A percentile compares a stretch with the other conserved stretches of the same genome.
Evolutionary conservation across 2,329 filamentous ascomycete species (phyloP).

Genomic region (Verticillium nubilum): DNA sequence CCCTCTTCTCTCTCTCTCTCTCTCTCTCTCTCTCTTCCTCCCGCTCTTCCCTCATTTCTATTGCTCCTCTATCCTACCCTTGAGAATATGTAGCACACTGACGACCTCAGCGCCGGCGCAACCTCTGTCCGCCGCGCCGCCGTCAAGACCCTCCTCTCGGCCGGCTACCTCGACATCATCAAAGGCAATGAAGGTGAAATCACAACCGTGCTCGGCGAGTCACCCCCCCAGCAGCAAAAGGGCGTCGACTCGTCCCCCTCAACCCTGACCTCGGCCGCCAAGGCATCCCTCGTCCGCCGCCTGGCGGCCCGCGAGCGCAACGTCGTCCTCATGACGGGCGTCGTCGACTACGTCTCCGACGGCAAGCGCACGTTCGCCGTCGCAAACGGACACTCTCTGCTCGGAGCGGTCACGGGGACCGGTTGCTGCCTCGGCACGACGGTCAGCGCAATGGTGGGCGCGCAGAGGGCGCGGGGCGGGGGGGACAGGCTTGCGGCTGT

Average conservation of each 20-base stretch:
- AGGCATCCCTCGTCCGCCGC: slow-evolving; percentile 56
- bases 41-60: background rate
- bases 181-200: slow-evolving; percentile 95
- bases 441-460: slow-evolving; percentile 69
- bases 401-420: slow-evolving; percentile 69
- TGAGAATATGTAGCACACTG: no score
- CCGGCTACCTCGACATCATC: slow-evolving; percentile 78
- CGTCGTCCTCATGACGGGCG: slow-evolving; percentile 78
- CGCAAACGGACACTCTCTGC: slow-evolving; percentile 68
- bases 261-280: slow-evolving; percentile 36
- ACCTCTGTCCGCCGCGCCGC: slow-evolving; percentile 58
- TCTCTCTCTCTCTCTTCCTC: background rate
- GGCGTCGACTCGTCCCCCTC: slow-evolving; percentile 76
- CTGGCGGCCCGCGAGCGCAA: slow-evolving; percentile 65
- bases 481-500: slow-evolving; percentile 66
- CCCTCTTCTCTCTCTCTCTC: background rate
- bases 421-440: slow-evolving; percentile 84
- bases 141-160: slow-evolving; percentile 63
- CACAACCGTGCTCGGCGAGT: slow-evolving; percentile 59
- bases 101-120: slow-evolving; percentile 7
- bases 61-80: no score
- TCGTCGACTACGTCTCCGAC: slow-evolving; percentile 71
- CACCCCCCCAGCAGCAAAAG: slow-evolving; percentile 52
- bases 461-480: slow-evolving; percentile 25
- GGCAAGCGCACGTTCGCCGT: slow-evolving; percentile 63